Evolutionary conservation across 1,284 basidiomycete genomes (phyloP).

Genomic region (Cutaneotrichosporon cavernicola): DNA sequence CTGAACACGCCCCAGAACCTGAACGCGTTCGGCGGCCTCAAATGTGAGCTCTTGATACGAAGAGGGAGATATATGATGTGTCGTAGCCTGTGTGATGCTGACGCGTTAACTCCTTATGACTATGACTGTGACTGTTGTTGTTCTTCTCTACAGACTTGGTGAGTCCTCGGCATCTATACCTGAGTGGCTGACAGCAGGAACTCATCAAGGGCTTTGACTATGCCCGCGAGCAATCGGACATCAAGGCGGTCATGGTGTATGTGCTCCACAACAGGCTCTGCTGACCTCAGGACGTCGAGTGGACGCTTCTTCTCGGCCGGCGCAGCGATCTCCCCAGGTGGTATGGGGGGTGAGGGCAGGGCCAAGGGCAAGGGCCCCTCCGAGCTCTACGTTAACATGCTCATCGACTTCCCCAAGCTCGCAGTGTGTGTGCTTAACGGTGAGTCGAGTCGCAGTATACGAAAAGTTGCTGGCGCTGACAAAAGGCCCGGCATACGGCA

Average conservation of each 20-base stretch:
- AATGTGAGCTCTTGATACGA: constrained; percentile 12
- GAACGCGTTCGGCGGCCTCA: constrained; percentile 18
- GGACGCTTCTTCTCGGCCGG: constrained; percentile 26
- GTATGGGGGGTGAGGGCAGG: constrained; percentile 13
- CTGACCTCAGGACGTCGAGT: constrained; percentile 19
- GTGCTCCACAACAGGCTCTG: background rate
- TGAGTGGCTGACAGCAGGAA: constrained; percentile 14
- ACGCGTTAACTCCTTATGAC: background rate
- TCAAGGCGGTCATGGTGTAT: constrained; percentile 25
- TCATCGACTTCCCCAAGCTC: constrained; percentile 29
- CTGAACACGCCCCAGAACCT: constrained; percentile 30
- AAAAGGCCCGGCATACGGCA: constrained; percentile 25
- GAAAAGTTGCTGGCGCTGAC: background rate
- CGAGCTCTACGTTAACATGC: constrained; percentile 19
- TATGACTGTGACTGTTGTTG: background rate
- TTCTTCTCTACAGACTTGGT: constrained; percentile 4
- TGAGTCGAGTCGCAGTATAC: background rate
- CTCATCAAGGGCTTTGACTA: constrained; percentile 26
- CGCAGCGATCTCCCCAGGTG: constrained; percentile 15
- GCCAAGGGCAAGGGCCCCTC: background rate
- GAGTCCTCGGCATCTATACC: background rate
- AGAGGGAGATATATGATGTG: background rate
- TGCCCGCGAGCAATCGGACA: constrained; percentile 16
- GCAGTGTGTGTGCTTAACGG: constrained; percentile 21
- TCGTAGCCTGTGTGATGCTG: background rate